These are phyloP conservation scores for Bruguiera hainesii DNA, from an alignment of 441 rosid genomes.

Conservation along the genomic window DNA sequence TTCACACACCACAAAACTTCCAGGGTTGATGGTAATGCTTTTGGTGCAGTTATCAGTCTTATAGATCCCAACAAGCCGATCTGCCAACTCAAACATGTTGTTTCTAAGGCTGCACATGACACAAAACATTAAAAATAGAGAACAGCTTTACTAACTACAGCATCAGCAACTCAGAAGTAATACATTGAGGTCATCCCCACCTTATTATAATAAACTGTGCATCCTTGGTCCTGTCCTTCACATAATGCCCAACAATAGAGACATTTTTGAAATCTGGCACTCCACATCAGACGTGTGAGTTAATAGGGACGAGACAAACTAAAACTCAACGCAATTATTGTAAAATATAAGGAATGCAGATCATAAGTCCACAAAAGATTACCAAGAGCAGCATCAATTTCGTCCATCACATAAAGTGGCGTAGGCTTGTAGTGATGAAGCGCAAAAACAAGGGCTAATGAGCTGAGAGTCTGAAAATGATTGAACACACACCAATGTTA, in stretches of 20 bases:
- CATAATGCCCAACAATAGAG: conserved; percentile 95
- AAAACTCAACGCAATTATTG: background rate
- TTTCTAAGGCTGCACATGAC: conserved; percentile 71
- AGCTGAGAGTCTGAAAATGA: conserved; percentile 83
- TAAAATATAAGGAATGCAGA: conserved; percentile 8
- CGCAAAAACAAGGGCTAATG: conserved; percentile 93
- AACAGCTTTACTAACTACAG: background rate
- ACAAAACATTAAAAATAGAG: background rate
- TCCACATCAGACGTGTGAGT: conserved; percentile 11
- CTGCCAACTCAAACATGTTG: conserved; percentile 99
- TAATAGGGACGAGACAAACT: conserved; percentile 1
- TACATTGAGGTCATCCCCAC: conserved; percentile 25
- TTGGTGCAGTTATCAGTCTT: conserved; percentile 96
- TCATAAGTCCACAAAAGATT: conserved; percentile 10
- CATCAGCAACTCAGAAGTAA: background rate
- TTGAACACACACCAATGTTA: conserved; percentile 11
- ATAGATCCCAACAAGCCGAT: conserved; percentile 96
- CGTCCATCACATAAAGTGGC: conserved; percentile 97
- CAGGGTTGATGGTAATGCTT: conserved; percentile 89
- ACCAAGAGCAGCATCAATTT: conserved; percentile 97
- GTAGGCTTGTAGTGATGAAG: conserved; percentile 99
- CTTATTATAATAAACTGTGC: conserved; percentile 96
- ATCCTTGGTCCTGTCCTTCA: conserved; percentile 91
- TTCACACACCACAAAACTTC: conserved; percentile 68
- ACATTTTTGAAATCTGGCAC: conserved; percentile 89